Percentiles rank a stretch among this genome's conserved stretches.
Conservation (phyloP, 192 early-diverging fungal species). For the Cetraspora pellucida region DNA sequence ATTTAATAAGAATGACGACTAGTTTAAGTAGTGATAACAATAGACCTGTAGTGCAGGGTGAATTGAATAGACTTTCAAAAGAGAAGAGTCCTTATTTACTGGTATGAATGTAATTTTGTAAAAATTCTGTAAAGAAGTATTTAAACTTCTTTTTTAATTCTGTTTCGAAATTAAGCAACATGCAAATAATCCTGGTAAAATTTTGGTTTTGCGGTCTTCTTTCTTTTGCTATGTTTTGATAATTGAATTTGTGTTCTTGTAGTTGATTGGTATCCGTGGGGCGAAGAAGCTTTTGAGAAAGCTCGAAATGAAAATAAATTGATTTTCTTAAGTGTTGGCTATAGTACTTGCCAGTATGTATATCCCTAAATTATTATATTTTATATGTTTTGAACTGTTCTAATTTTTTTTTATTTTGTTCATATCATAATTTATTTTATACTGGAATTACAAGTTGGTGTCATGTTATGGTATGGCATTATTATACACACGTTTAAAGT, state of each 20-base stretch:
- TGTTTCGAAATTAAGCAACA: constrained; percentile 21
- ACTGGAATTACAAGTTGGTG: constrained; percentile 46
- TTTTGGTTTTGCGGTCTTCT: neutral
- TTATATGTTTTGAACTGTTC: neutral
- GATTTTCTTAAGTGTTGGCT: constrained; percentile 68
- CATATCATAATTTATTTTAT: neutral
- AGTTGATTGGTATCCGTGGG: constrained; percentile 72
- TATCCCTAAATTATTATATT: neutral
- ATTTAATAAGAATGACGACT: no score
- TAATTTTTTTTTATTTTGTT: constrained; percentile 8
- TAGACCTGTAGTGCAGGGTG: no score
- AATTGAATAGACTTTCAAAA: constrained; percentile 50
- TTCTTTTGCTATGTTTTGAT: neutral
- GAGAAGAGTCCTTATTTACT: constrained; percentile 64
- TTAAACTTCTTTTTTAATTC: neutral
- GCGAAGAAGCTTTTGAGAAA: constrained; percentile 60
- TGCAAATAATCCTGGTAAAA: constrained; percentile 32
- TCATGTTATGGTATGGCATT: constrained; percentile 61
- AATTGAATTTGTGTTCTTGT: neutral
- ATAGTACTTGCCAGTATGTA: constrained; percentile 65
- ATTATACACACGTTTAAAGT: neutral
- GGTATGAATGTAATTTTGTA: constrained; percentile 37
- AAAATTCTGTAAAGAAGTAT: neutral
- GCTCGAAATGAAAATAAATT: constrained; percentile 58
- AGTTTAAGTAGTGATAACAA: no score